These are phyloP conservation scores for Mucor racemosus DNA, from an alignment of 371 early-diverging fungal species.

Conservation along the genomic window DNA sequence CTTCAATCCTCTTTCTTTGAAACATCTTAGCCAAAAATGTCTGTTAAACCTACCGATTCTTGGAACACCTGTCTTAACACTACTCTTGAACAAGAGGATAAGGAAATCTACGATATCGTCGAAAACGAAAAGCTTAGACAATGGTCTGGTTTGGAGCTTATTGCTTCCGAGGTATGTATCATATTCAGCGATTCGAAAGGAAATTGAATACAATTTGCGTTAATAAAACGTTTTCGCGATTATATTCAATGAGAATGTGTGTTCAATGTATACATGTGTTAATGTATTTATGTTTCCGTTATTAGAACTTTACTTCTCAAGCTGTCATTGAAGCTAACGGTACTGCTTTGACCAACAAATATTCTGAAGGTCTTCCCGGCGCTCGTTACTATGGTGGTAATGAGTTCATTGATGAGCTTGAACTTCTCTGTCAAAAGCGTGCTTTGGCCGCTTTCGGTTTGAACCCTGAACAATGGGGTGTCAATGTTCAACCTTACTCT, in stretches of 20 bases:
- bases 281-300: background rate
- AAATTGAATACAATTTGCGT: background rate
- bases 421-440: slow-evolving; percentile 94
- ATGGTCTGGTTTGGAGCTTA: slow-evolving; percentile 94
- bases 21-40: slow-evolving; percentile 33
- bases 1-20: slow-evolving; percentile 7
- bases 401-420: slow-evolving; percentile 97
- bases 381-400: slow-evolving; percentile 97
- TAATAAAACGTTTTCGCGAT: background rate
- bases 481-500: slow-evolving; percentile 99
- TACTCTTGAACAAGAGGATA: slow-evolving; percentile 84
- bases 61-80: slow-evolving; percentile 80
- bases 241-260: background rate
- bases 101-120: slow-evolving; percentile 91
- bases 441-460: slow-evolving; percentile 94
- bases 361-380: slow-evolving; percentile 98
- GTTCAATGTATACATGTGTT: background rate
- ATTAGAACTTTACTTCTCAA: slow-evolving; percentile 97
- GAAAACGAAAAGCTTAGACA: slow-evolving; percentile 98
- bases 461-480: slow-evolving; percentile 97
- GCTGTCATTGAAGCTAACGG: slow-evolving; percentile 98
- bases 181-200: background rate
- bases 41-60: slow-evolving; percentile 48
- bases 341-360: slow-evolving; percentile 99
- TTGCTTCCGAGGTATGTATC: slow-evolving; percentile 92